Evolutionary conservation across 345 rosid genomes (phyloP).

Genomic region (Geranium brycei): DNA sequence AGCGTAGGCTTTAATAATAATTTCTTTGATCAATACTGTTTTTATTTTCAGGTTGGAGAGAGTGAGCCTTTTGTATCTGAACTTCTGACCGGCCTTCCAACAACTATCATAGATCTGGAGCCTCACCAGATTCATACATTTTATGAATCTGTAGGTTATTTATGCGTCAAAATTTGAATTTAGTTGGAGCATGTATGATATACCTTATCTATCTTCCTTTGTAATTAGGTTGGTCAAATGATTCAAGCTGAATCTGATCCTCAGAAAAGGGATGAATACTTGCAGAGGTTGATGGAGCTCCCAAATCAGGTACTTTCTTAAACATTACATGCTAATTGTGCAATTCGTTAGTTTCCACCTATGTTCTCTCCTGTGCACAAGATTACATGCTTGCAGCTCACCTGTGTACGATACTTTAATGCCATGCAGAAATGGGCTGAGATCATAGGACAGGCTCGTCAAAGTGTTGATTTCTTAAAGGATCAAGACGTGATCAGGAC

Average conservation of each 20-base stretch:
- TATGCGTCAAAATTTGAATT: background rate
- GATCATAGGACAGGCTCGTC: slow-evolving; percentile 89
- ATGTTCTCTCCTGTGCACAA: background rate
- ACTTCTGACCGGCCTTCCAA: slow-evolving; percentile 82
- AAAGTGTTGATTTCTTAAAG: slow-evolving; percentile 80
- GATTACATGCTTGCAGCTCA: background rate
- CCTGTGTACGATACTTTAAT: slow-evolving; percentile 7
- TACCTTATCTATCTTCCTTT: slow-evolving; percentile 1
- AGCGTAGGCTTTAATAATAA: background rate
- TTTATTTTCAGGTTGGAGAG: slow-evolving; percentile 73
- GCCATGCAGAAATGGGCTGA: slow-evolving; percentile 86
- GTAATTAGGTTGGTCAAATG: slow-evolving; percentile 81
- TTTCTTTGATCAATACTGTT: background rate
- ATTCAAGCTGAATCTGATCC: slow-evolving; percentile 96
- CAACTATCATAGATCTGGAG: slow-evolving; percentile 94
- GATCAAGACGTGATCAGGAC: slow-evolving; percentile 82
- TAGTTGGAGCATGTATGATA: background rate
- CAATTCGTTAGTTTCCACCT: background rate
- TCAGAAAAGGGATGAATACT: slow-evolving; percentile 90
- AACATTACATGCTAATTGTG: background rate
- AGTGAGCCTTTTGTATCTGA: slow-evolving; percentile 96
- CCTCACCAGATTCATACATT: slow-evolving; percentile 97
- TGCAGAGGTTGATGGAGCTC: slow-evolving; percentile 85
- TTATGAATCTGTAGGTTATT: slow-evolving; percentile 77
- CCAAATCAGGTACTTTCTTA: slow-evolving; percentile 64